A percentile compares a stretch with the other conserved stretches of the same genome.
phyloP scores from a whole-genome alignment of 768 basidiomycete species.

The Crepidotus variabilis region DNA sequence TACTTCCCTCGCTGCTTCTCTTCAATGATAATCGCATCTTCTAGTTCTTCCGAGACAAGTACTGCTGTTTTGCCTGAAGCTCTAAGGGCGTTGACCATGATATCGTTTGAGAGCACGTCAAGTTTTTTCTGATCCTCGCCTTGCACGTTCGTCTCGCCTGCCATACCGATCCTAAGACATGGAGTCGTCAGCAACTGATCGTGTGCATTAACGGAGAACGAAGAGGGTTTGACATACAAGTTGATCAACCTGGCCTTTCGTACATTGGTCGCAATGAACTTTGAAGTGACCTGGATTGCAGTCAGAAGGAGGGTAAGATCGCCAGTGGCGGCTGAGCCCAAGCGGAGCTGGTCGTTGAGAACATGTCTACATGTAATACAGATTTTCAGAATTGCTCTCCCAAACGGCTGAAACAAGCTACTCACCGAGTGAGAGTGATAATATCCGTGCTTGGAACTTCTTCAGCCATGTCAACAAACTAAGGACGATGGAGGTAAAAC shows the following conservation, averaged over 20 bases:
- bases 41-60: slow-evolving; percentile 94
- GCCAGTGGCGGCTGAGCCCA: slow-evolving; percentile 83
- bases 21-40: slow-evolving; percentile 89
- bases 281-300: slow-evolving; percentile 93
- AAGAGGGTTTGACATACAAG: slow-evolving; percentile 53
- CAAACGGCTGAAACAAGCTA: not conserved
- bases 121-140: slow-evolving; percentile 99
- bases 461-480: slow-evolving; percentile 40
- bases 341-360: slow-evolving; percentile 76
- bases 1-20: slow-evolving; percentile 79
- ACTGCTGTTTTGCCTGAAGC: slow-evolving; percentile 97
- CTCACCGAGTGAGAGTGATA: slow-evolving; percentile 89
- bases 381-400: slow-evolving; percentile 3
- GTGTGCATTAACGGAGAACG: not conserved
- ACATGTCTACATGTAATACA: slow-evolving; percentile 61
- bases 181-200: slow-evolving; percentile 6
- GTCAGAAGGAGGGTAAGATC: slow-evolving; percentile 93
- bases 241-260: slow-evolving; percentile 96
- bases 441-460: slow-evolving; percentile 80
- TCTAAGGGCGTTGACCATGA: slow-evolving; percentile 96
- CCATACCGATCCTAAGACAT: slow-evolving; percentile 81
- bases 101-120: slow-evolving; percentile 96
- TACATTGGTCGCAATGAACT: slow-evolving; percentile 98
- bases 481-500: slow-evolving; percentile 11
- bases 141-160: slow-evolving; percentile 94